A percentile compares a stretch with the other conserved stretches of the same genome.
phyloP scores from a whole-genome alignment of 257 asterid species.

The Plantago elongata region DNA sequence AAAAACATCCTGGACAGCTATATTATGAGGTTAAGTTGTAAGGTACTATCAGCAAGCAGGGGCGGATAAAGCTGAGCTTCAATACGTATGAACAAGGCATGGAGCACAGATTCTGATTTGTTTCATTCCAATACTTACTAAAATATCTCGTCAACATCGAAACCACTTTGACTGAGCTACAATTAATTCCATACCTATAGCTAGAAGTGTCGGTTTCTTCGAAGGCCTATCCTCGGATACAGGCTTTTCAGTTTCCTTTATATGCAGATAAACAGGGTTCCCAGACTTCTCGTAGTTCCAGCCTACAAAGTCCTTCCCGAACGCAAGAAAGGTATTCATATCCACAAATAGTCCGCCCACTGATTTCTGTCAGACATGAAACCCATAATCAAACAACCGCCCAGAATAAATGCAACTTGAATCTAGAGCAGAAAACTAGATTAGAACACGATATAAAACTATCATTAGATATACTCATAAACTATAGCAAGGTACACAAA shows the following conservation, averaged over 20 bases:
- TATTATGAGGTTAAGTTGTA: not conserved
- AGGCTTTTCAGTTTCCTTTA: conserved; percentile 59
- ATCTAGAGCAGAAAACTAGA: too few relatives aligned
- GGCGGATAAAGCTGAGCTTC: not conserved
- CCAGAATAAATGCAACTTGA: too few relatives aligned
- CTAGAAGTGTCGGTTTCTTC: conserved; percentile 90
- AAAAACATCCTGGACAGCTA: not conserved
- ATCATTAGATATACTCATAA: too few relatives aligned
- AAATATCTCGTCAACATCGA: not conserved
- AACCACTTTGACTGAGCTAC: not conserved
- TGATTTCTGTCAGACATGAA: conserved; percentile 53
- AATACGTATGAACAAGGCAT: not conserved
- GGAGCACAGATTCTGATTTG: not conserved
- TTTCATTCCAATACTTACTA: not conserved
- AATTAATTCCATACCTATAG: conserved; percentile 57
- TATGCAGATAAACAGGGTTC: conserved; percentile 82
- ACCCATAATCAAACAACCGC: not conserved
- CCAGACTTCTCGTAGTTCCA: conserved; percentile 95
- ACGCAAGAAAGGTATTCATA: conserved; percentile 84
- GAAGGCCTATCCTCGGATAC: conserved; percentile 84
- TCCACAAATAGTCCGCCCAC: conserved; percentile 89
- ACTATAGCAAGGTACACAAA: too few relatives aligned
- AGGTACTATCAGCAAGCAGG: not conserved
- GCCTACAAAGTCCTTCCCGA: conserved; percentile 79
- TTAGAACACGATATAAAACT: too few relatives aligned